phyloP scores from a whole-genome alignment of 352 stramenopile genomes.

The Phytophthora sansomeana region DNA sequence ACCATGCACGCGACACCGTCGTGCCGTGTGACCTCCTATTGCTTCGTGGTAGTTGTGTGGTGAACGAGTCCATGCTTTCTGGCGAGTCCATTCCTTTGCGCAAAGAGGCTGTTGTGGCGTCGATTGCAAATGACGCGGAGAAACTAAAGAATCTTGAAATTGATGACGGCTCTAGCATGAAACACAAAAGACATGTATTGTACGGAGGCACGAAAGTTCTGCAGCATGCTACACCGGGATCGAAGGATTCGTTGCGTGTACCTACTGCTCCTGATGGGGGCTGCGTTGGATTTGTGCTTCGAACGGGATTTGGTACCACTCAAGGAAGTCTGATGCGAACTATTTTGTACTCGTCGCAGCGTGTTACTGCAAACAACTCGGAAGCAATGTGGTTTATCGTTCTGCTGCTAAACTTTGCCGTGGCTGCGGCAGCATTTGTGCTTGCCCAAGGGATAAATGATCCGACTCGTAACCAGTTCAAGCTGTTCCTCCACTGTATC shows the following conservation, averaged over 20 bases:
- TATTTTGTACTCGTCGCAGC: conserved; percentile 98
- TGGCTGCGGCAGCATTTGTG: conserved; percentile 95
- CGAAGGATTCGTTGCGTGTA: conserved; percentile 45
- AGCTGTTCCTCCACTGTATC: conserved; percentile 97
- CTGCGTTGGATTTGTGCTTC: conserved; percentile 95
- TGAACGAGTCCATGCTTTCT: conserved; percentile 99
- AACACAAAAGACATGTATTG: conserved; percentile 91
- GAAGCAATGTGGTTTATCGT: conserved; percentile 98
- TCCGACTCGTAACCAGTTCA: conserved; percentile 95
- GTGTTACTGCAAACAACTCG: conserved; percentile 94
- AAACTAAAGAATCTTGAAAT: conserved; percentile 73
- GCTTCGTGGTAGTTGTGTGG: conserved; percentile 94
- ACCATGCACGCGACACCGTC: conserved; percentile 70
- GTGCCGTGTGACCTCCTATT: conserved; percentile 97
- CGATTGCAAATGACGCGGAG: conserved; percentile 76
- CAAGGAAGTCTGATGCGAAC: conserved; percentile 98
- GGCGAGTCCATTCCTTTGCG: conserved; percentile 98
- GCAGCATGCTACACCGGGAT: conserved; percentile 67
- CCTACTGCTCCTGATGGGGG: conserved; percentile 91
- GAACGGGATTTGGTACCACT: conserved; percentile 97
- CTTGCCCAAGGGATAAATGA: conserved; percentile 86
- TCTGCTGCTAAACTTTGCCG: conserved; percentile 96
- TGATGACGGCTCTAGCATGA: conserved; percentile 80
- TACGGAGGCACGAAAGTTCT: conserved; percentile 93
- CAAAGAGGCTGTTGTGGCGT: conserved; percentile 92